Evolutionary conservation across 2,329 filamentous ascomycete genomes (phyloP).

Genomic region (Metarhizium robertsii): DNA sequence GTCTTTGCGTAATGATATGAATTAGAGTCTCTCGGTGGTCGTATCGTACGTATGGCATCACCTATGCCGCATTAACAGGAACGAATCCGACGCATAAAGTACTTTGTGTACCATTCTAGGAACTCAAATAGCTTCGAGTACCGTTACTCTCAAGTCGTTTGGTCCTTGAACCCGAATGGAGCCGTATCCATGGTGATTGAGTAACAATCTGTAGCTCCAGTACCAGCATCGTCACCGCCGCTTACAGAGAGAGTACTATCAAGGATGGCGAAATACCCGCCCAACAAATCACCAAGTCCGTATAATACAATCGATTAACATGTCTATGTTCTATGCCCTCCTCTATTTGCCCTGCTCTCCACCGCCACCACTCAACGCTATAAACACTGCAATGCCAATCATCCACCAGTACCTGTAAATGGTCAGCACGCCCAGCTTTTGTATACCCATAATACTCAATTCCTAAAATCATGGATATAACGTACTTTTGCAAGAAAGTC

Average conservation of each 20-base stretch:
- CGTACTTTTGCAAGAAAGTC: constrained; percentile 58
- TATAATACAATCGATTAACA: background rate
- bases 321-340: background rate
- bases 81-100: no score
- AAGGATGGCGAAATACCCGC: no score
- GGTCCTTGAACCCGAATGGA: no score
- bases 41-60: no score
- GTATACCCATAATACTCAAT: background rate
- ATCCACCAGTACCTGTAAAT: constrained; percentile 56
- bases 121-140: no score
- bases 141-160: no score
- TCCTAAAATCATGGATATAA: constrained; percentile 8
- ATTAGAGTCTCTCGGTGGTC: no score
- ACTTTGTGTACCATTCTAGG: no score
- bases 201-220: background rate
- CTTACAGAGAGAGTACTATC: no score
- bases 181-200: no score
- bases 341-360: constrained; percentile 34
- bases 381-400: constrained; percentile 41
- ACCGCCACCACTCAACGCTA: constrained; percentile 43
- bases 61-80: no score
- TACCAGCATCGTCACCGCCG: background rate
- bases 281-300: constrained; percentile 6
- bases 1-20: no score
- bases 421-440: constrained; percentile 22